Evolutionary conservation across 2,329 filamentous ascomycete genomes (phyloP).

Genomic region (Diaporthe sp.): DNA sequence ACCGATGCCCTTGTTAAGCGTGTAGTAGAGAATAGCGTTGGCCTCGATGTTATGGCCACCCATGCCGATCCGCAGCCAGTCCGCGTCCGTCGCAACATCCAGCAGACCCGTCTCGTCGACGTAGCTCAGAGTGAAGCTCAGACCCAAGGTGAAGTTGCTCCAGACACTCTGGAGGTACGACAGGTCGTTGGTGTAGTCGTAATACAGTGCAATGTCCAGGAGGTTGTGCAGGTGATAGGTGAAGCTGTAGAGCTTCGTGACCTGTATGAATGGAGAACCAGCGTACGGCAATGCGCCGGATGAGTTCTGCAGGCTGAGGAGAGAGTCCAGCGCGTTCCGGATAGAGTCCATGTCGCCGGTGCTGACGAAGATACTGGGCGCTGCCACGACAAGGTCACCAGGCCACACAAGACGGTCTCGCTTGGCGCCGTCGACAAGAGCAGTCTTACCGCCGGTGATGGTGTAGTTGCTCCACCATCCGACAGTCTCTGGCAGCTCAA

Average conservation of each 20-base stretch:
- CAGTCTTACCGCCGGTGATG: constrained; percentile 48
- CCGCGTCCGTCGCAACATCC: constrained; percentile 61
- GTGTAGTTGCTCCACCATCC: constrained; percentile 47
- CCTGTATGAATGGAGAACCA: constrained; percentile 57
- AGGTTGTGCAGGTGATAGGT: constrained; percentile 73
- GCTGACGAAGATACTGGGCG: constrained; percentile 67
- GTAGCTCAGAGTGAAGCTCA: constrained; percentile 55
- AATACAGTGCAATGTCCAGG: constrained; percentile 71
- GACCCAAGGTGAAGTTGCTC: constrained; percentile 61
- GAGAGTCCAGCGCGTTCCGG: constrained; percentile 62
- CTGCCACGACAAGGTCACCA: constrained; percentile 71
- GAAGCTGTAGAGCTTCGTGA: constrained; percentile 52
- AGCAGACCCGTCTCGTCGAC: constrained; percentile 57
- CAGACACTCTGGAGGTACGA: constrained; percentile 62
- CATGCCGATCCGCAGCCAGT: constrained; percentile 66
- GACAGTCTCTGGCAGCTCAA: constrained; percentile 35
- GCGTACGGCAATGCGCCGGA: constrained; percentile 61
- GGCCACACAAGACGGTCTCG: constrained; percentile 73
- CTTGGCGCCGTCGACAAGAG: constrained; percentile 67
- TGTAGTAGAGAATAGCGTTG: constrained; percentile 66
- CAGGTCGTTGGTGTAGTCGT: constrained; percentile 67
- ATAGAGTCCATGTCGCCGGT: constrained; percentile 67
- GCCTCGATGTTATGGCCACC: constrained; percentile 66
- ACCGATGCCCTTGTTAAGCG: constrained; percentile 62
- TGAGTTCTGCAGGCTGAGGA: constrained; percentile 60